Base-by-base conservation (phyloP, 345 rosid species). In the Bruguiera gymnorhiza region DNA sequence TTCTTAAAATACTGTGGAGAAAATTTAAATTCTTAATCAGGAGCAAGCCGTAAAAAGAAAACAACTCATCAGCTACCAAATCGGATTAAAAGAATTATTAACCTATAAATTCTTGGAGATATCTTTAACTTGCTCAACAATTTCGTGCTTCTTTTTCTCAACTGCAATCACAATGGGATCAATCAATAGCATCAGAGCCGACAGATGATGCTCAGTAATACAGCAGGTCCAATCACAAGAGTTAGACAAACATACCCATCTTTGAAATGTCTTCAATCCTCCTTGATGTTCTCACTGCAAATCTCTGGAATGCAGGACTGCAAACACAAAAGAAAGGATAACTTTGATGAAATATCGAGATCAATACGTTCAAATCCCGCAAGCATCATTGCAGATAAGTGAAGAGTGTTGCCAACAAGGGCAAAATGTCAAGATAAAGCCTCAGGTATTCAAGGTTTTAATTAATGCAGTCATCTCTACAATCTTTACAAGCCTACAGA, bases 241-340 rank as follows among this genome's bases (percentile, higher is more conserved):
- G 6, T 15, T 0, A n/a, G 36, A 26, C 32, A 65, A 32, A 60
- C 78, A 30, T 60, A 89, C 93, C 89, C n/a, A 82, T 65, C 57
- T 52, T 76, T 4, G 97, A 91, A 36, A 89, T 60, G 60, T 86
- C 86, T 60, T 89, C 96, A 9, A 91, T 82, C 79, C 53, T 83
- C 80, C 73, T 85, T 5, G 96, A 91, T 2, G 95, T 89, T 80
- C 91, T 89, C 67, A 91, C 95, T 27, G 97, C 96, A 87, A 91
- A 91, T 73, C 97, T 86, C 83, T 91, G 97, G 70, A 91, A 91
- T 60, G 93, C 77, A 73, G 75, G 95, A 74, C 97, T 91, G 80
- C 29, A 65, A 68, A 27, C 51, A 73, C 8, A 66, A 60, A 34
- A 9, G 13, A 37, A 37, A 5, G 10, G 57, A 56, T 21, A 8